Base-by-base conservation (phyloP, 257 asterid species). In the Rauvolfia tetraphylla region DNA sequence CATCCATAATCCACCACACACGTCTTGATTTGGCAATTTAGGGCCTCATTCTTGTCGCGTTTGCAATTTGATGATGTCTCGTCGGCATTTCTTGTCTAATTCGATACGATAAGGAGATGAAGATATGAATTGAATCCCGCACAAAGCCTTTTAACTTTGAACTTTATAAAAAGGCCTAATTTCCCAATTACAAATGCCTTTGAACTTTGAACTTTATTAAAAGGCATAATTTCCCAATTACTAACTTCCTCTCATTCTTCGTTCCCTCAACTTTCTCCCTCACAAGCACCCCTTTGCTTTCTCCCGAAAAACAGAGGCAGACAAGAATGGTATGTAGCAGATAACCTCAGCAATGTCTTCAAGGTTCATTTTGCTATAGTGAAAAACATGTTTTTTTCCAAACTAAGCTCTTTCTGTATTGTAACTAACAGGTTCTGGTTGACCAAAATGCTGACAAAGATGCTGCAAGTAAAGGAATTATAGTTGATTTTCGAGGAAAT, bases 401-500 rank as follows among this genome's bases (percentile, higher is more conserved):
- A 11, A 39, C 9, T 53, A 46, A 46, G 22, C 54, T 7, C 14
- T 56, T 14, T 61, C 44, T 54, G 0, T n/a, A 23, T 66, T 74
- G 59, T 59, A 54, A 57, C 62, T 41, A 29, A 69, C 84, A 92
- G 97, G 97, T 88, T 83, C 74, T 84, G 84, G 85, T 82, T 71
- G 87, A 84, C 61, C 78, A 68, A 58, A 71, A 62, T 77, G 76
- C 46, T 48, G 84, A 61, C n/a, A 76, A 74, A 77, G 85, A 85
- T 71, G 93, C 73, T 25, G 80, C 62, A 56, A 81, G 78, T 53
- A 84, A 74, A 7, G 95, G 84, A 31, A 63, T 13, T 56, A 44
- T 84, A 67, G 94, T 91, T 46, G 96, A 93, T 86, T 89, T 76
- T 79, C 87, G 82, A 1, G 97, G 98, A 44, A 88, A 88, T 1